These are phyloP conservation scores for Aureobasidium sp. DNA, from an alignment of 2,329 filamentous ascomycete species.

Conservation along the genomic window DNA sequence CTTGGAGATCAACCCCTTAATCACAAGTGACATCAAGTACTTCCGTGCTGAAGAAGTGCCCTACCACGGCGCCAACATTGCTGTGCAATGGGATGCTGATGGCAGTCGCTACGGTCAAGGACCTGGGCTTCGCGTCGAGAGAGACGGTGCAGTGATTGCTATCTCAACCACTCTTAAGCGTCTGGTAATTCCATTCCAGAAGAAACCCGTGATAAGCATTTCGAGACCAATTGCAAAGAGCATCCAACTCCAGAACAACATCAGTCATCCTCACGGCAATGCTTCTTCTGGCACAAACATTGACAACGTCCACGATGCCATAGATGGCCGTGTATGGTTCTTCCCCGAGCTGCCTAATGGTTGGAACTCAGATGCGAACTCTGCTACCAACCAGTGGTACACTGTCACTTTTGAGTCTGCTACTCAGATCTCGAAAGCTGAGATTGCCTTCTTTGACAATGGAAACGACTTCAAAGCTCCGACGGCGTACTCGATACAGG, in stretches of 20 bases:
- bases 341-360: slow-evolving; percentile 34
- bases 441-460: slow-evolving; percentile 33
- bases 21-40: slow-evolving; percentile 30
- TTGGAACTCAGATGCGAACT: slow-evolving; percentile 29
- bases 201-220: slow-evolving; percentile 24
- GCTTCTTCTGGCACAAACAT: slow-evolving; percentile 26
- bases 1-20: slow-evolving; percentile 36
- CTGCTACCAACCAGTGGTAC: slow-evolving; percentile 30
- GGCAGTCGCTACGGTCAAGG: slow-evolving; percentile 28
- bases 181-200: slow-evolving; percentile 23
- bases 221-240: slow-evolving; percentile 31
- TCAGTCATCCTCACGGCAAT: slow-evolving; percentile 27
- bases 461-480: slow-evolving; percentile 26
- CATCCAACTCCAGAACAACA: slow-evolving; percentile 27
- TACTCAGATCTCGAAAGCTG: slow-evolving; percentile 27
- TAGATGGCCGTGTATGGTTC: slow-evolving; percentile 37
- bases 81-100: slow-evolving; percentile 36
- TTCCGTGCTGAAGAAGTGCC: slow-evolving; percentile 37
- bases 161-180: slow-evolving; percentile 25
- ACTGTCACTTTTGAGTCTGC: slow-evolving; percentile 31
- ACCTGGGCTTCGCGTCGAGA: slow-evolving; percentile 29
- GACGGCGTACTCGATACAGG: slow-evolving; percentile 26
- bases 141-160: slow-evolving; percentile 30
- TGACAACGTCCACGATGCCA: slow-evolving; percentile 29
- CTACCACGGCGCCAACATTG: slow-evolving; percentile 37